Evolutionary conservation across 371 early-diverging fungal genomes (phyloP).

Genomic region (Mucor circinelloides): DNA sequence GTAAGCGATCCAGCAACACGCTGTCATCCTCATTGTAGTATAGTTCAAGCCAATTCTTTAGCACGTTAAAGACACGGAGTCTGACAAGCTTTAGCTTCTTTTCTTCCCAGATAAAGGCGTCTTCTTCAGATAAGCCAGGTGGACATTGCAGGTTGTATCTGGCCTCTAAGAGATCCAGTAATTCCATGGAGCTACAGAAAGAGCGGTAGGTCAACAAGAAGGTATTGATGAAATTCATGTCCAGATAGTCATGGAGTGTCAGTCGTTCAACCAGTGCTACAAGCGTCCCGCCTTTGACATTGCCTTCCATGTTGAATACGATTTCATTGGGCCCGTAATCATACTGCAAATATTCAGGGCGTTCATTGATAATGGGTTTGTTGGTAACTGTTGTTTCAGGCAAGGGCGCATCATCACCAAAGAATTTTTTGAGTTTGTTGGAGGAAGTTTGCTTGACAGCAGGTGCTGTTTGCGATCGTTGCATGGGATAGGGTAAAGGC

Average conservation of each 20-base stretch:
- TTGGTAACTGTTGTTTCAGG: conserved; percentile 15
- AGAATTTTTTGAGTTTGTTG: conserved; percentile 59
- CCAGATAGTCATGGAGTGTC: conserved; percentile 80
- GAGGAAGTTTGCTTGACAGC: conserved; percentile 55
- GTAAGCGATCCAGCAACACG: conserved; percentile 66
- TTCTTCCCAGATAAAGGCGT: conserved; percentile 76
- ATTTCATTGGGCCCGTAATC: conserved; percentile 79
- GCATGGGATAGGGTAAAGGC: neutral
- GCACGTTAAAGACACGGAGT: conserved; percentile 84
- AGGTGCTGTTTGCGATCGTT: conserved; percentile 55
- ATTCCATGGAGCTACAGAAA: conserved; percentile 72
- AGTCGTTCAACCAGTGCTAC: conserved; percentile 82
- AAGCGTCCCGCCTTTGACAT: conserved; percentile 88
- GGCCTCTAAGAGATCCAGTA: conserved; percentile 68
- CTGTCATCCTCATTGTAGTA: conserved; percentile 78
- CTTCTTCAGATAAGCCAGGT: conserved; percentile 57
- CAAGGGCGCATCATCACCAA: conserved; percentile 58
- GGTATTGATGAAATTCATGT: conserved; percentile 72
- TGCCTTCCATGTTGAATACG: conserved; percentile 78
- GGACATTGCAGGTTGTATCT: conserved; percentile 75
- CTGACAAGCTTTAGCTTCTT: conserved; percentile 85
- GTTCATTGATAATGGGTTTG: conserved; percentile 8
- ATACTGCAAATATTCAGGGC: conserved; percentile 63
- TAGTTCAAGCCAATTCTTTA: conserved; percentile 90
- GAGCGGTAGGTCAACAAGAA: conserved; percentile 91